A percentile compares a stretch with the other conserved stretches of the same genome.
These are phyloP conservation scores for Xylaria longipes DNA, from an alignment of 495 filamentous ascomycete species.

Conservation along the genomic window DNA sequence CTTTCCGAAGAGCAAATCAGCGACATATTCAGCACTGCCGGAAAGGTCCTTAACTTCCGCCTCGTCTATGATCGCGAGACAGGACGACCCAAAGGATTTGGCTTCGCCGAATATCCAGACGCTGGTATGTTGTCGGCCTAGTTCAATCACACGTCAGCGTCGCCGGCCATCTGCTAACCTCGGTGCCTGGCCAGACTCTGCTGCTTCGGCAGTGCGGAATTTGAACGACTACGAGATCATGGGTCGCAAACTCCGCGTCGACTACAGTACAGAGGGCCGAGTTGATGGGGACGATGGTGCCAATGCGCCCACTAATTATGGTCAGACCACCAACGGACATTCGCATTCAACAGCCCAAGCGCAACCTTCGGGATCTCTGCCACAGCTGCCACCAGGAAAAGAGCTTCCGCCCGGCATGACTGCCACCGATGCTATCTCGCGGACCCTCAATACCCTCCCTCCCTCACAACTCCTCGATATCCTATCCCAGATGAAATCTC, in stretches of 20 bases:
- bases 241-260: conserved; percentile 91
- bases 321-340: conserved; percentile 41
- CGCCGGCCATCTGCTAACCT: conserved; percentile 23
- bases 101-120: conserved; percentile 93
- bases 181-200: conserved; percentile 67
- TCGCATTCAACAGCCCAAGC: conserved; percentile 29
- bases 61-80: conserved; percentile 96
- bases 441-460: conserved; percentile 83
- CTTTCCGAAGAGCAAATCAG: conserved; percentile 94
- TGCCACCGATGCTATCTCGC: conserved; percentile 88
- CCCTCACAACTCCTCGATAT: conserved; percentile 93
- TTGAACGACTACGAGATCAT: conserved; percentile 96
- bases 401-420: conserved; percentile 81
- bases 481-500: conserved; percentile 89
- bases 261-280: conserved; percentile 90
- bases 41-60: conserved; percentile 89
- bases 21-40: conserved; percentile 86
- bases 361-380: conserved; percentile 56
- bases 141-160: not conserved
- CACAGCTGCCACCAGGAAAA: conserved; percentile 81
- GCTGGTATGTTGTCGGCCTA: conserved; percentile 48
- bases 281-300: conserved; percentile 66
- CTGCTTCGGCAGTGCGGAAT: conserved; percentile 93
- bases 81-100: conserved; percentile 93
- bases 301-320: conserved; percentile 56